Evolutionary conservation across 768 basidiomycete genomes (phyloP).

Genomic region (Lyophyllum semitale): DNA sequence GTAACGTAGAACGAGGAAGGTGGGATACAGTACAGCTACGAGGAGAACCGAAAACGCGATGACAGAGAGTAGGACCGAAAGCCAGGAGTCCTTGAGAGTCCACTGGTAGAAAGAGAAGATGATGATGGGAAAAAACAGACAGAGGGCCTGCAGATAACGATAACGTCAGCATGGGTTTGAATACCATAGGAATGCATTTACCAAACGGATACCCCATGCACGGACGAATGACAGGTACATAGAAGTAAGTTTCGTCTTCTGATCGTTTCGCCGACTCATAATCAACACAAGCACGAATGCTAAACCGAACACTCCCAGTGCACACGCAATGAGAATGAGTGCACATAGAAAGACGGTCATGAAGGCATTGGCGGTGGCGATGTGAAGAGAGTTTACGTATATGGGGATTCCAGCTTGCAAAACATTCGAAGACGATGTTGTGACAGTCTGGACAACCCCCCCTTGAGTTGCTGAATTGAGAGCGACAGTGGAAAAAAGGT

Average conservation of each 20-base stretch:
- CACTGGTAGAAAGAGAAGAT: slow-evolving; percentile 89
- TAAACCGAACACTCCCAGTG: slow-evolving; percentile 50
- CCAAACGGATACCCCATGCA: slow-evolving; percentile 69
- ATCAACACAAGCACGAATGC: slow-evolving; percentile 47
- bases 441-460: slow-evolving; percentile 65
- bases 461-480: slow-evolving; percentile 18
- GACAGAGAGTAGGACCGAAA: slow-evolving; percentile 79
- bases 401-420: slow-evolving; percentile 83
- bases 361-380: slow-evolving; percentile 87
- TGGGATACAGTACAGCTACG: slow-evolving; percentile 48
- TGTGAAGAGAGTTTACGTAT: slow-evolving; percentile 74
- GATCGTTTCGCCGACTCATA: slow-evolving; percentile 20
- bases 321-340: slow-evolving; percentile 68
- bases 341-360: slow-evolving; percentile 82
- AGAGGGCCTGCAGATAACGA: slow-evolving; percentile 48
- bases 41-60: slow-evolving; percentile 58
- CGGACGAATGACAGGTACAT: slow-evolving; percentile 49
- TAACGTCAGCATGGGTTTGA: slow-evolving; percentile 1
- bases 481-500: slow-evolving; percentile 6
- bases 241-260: slow-evolving; percentile 17
- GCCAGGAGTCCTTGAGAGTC: slow-evolving; percentile 87
- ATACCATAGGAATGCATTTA: slow-evolving; percentile 35
- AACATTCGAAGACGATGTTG: slow-evolving; percentile 60
- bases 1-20: slow-evolving; percentile 49
- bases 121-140: slow-evolving; percentile 67